These are phyloP conservation scores for Croton setiger DNA, from an alignment of 441 rosid species.

Conservation along the genomic window DNA sequence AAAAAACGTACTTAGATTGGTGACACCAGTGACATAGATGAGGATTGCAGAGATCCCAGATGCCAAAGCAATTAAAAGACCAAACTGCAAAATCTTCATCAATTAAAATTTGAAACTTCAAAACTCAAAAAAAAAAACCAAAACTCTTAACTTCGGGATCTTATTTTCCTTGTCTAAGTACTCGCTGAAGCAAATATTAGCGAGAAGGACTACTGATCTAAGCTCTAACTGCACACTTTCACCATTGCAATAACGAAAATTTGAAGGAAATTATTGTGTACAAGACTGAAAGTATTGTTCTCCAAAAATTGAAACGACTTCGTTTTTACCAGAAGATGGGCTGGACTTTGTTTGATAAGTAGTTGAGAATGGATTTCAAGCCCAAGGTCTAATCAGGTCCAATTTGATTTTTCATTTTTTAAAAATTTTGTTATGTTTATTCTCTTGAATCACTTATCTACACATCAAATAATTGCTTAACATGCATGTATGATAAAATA, in stretches of 20 bases:
- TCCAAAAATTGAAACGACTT: neutral
- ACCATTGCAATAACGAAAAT: neutral
- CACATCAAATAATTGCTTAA: too few species aligned
- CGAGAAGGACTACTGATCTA: neutral
- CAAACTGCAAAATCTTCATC: constrained; percentile 68
- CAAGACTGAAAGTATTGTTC: neutral
- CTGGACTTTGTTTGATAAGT: neutral
- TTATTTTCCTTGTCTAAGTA: neutral
- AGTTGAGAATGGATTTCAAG: too few species aligned
- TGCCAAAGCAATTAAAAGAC: constrained; percentile 52
- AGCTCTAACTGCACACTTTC: neutral
- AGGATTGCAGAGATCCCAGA: constrained; percentile 74
- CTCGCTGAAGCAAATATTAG: neutral
- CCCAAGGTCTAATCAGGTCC: too few species aligned
- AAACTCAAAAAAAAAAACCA: neutral
- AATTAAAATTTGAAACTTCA: neutral
- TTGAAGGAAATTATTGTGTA: neutral
- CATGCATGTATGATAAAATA: too few species aligned
- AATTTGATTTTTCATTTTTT: too few species aligned
- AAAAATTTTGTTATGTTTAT: too few species aligned
- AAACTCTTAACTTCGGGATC: neutral
- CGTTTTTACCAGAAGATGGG: neutral
- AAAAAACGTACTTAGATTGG: constrained; percentile 47
- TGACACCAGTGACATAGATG: constrained; percentile 73
- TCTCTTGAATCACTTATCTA: too few species aligned